phyloP scores from a whole-genome alignment of 2,329 filamentous ascomycete species.

The Leptodontidium sp. region DNA sequence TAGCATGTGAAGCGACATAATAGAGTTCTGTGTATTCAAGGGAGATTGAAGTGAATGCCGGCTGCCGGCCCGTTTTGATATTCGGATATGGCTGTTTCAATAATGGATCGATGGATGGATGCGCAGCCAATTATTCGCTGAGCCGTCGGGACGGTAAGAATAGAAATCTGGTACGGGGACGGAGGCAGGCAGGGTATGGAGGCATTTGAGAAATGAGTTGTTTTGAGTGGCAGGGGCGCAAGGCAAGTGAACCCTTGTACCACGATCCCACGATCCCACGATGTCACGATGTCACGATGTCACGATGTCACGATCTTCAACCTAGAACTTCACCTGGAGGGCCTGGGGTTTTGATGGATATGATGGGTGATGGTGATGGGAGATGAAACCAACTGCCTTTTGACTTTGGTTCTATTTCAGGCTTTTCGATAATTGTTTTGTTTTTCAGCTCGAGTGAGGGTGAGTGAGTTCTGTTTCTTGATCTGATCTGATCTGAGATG shows the following conservation, averaged over 20 bases:
- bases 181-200: not conserved
- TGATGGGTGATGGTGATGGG: not conserved
- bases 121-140: slow-evolving; percentile 1
- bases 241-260: not conserved
- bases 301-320: not conserved
- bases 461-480: no score
- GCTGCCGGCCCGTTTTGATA: not conserved
- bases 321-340: slow-evolving; percentile 5
- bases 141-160: not conserved
- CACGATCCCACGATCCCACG: slow-evolving; percentile 1
- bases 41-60: no score
- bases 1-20: no score
- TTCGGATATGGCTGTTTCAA: slow-evolving; percentile 2
- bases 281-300: no score
- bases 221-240: not conserved
- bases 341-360: not conserved
- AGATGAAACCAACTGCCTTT: no score
- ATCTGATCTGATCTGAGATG: not conserved
- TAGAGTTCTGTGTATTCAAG: no score
- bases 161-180: not conserved
- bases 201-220: slow-evolving; percentile 15
- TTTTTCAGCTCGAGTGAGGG: no score
- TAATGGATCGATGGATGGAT: not conserved
- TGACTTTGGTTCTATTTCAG: no score
- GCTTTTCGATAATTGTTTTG: no score